Percentiles rank a stretch among this genome's conserved stretches.
phyloP scores from a whole-genome alignment of 2,329 filamentous ascomycete species.

The Fusarium sulawesiense region DNA sequence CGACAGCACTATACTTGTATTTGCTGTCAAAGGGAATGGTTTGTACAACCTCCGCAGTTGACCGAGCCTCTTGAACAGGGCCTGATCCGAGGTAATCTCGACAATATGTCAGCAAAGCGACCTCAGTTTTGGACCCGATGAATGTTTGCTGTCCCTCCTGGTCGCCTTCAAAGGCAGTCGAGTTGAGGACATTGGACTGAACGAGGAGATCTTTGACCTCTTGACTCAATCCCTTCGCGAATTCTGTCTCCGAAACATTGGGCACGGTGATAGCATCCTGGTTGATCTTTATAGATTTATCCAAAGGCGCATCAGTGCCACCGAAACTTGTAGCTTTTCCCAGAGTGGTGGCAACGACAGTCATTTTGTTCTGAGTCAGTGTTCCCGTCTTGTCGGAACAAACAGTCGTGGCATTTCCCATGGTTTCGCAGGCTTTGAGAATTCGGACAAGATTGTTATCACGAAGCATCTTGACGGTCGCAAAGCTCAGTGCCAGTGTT shows the following conservation, averaged over 20 bases:
- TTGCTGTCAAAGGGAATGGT: conserved; percentile 66
- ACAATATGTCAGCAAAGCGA: conserved; percentile 63
- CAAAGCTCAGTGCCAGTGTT: conserved; percentile 74
- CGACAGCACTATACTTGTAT: conserved; percentile 68
- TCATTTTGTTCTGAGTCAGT: conserved; percentile 75
- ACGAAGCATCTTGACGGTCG: conserved; percentile 75
- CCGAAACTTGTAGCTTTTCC: conserved; percentile 57
- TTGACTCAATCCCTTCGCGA: conserved; percentile 37
- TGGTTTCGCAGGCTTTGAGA: conserved; percentile 76
- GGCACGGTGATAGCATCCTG: conserved; percentile 36
- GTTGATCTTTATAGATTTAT: conserved; percentile 38
- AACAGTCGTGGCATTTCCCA: conserved; percentile 79
- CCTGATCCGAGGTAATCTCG: conserved; percentile 63
- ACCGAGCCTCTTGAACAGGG: conserved; percentile 58
- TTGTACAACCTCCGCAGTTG: conserved; percentile 60
- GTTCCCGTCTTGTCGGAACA: conserved; percentile 72
- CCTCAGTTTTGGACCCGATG: conserved; percentile 68
- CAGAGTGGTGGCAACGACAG: conserved; percentile 76
- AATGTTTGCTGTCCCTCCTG: conserved; percentile 59
- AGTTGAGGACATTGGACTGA: conserved; percentile 67
- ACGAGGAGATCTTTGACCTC: conserved; percentile 71
- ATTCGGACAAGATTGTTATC: conserved; percentile 77
- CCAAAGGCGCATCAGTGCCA: conserved; percentile 36
- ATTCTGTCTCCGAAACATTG: conserved; percentile 46
- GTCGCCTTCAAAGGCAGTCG: conserved; percentile 66